These are phyloP conservation scores for Solanum clarkiae DNA, from an alignment of 257 asterid genomes.

Conservation along the genomic window DNA sequence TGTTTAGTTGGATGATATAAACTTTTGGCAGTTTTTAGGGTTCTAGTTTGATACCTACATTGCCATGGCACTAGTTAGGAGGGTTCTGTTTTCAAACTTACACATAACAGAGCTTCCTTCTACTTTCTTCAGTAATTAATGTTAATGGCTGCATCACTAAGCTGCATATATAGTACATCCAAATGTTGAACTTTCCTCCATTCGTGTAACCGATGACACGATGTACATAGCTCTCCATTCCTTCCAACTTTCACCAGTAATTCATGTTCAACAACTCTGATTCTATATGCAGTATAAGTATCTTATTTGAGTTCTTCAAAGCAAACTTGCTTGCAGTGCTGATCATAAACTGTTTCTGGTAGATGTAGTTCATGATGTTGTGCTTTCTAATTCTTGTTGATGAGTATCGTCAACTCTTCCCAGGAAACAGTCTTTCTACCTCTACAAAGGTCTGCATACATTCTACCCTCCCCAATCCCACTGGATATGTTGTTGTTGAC, in stretches of 20 bases:
- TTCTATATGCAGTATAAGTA: neutral
- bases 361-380: constrained; percentile 34
- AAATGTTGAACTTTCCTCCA: neutral
- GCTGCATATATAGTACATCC: neutral
- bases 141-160: neutral
- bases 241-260: neutral
- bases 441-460: too few species aligned
- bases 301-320: neutral
- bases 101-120: neutral
- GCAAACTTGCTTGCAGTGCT: neutral
- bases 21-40: neutral
- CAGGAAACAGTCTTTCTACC: too few species aligned
- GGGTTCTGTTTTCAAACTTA: neutral
- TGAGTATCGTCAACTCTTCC: constrained; percentile 48
- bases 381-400: constrained; percentile 47
- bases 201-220: neutral
- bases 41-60: neutral
- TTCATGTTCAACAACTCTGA: neutral
- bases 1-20: neutral
- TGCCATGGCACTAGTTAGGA: neutral
- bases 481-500: constrained; percentile 27
- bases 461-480: too few species aligned
- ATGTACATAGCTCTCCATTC: neutral
- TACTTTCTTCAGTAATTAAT: neutral
- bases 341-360: neutral